Percentiles rank a stretch among this genome's conserved stretches.
These are phyloP conservation scores for Pythium catenulatum DNA, from an alignment of 352 stramenopile species.

Conservation along the genomic window DNA sequence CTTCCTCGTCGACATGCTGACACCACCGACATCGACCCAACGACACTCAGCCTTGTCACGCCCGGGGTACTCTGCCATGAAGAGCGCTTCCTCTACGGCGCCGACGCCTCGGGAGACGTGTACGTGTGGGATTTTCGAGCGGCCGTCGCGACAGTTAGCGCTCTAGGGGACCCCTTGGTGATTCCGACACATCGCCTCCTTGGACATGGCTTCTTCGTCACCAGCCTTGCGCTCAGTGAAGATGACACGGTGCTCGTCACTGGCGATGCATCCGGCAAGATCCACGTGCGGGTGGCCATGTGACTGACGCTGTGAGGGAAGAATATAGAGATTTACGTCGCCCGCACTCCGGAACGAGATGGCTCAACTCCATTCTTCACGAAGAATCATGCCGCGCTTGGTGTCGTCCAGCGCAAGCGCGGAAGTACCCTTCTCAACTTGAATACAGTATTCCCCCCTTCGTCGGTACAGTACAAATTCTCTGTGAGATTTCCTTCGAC, in stretches of 20 bases:
- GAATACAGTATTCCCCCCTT: too few species aligned
- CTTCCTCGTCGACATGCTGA: background rate
- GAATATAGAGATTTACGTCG: too few species aligned
- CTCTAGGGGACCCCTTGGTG: background rate
- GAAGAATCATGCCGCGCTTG: too few species aligned
- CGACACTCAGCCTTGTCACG: background rate
- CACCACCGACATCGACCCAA: background rate
- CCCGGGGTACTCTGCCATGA: slow-evolving; percentile 17
- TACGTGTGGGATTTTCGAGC: slow-evolving; percentile 29
- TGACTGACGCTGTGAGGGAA: too few species aligned
- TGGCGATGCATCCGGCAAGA: slow-evolving; percentile 42
- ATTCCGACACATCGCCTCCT: slow-evolving; percentile 11
- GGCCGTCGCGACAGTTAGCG: background rate
- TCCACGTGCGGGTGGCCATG: slow-evolving; percentile 30
- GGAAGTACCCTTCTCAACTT: too few species aligned
- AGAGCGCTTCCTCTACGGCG: slow-evolving; percentile 40
- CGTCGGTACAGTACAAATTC: too few species aligned
- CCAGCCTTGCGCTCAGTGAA: slow-evolving; percentile 29
- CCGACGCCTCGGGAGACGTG: slow-evolving; percentile 5
- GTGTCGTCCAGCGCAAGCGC: too few species aligned
- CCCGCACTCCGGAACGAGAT: too few species aligned
- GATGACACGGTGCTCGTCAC: slow-evolving; percentile 49
- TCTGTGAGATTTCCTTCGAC: too few species aligned
- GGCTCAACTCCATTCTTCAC: too few species aligned
- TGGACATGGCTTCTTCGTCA: slow-evolving; percentile 44